These are phyloP conservation scores for Fomitopsis betulina DNA, from an alignment of 1,284 basidiomycete species.

Conservation along the genomic window DNA sequence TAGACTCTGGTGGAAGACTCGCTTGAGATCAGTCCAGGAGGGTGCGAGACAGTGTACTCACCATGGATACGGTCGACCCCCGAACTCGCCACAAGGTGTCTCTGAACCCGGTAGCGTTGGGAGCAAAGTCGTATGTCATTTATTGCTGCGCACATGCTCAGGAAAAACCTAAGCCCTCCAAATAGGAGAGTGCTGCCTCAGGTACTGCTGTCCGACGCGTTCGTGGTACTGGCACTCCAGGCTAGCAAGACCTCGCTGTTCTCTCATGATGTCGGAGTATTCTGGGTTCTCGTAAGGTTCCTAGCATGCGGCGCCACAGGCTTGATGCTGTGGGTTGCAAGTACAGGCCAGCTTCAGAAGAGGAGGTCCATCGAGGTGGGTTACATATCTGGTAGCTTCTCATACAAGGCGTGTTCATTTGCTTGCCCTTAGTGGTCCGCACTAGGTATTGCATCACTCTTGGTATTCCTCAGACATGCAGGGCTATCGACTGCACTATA, in stretches of 20 bases:
- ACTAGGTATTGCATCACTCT: constrained; percentile 58
- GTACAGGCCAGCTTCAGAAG: constrained; percentile 47
- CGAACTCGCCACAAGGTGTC: constrained; percentile 65
- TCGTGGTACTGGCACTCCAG: constrained; percentile 59
- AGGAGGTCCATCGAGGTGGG: constrained; percentile 54
- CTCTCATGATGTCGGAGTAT: constrained; percentile 59
- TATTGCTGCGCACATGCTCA: constrained; percentile 4
- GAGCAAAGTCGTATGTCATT: constrained; percentile 49
- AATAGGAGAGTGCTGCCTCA: constrained; percentile 44
- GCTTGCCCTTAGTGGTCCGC: constrained; percentile 53
- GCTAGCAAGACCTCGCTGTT: constrained; percentile 62
- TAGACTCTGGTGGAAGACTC: background rate
- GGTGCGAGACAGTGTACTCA: background rate
- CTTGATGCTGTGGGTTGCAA: constrained; percentile 51
- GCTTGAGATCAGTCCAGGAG: background rate
- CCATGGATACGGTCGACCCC: constrained; percentile 64
- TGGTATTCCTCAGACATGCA: constrained; percentile 67
- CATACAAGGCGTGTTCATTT: background rate
- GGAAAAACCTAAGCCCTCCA: constrained; percentile 4
- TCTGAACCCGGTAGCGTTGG: constrained; percentile 46
- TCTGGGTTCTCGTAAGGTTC: constrained; percentile 69
- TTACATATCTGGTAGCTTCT: background rate
- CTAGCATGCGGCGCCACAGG: constrained; percentile 61
- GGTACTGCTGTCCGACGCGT: constrained; percentile 52
- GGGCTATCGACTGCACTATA: constrained; percentile 55